phyloP scores from a whole-genome alignment of 148 eudicot genomes.

The Simmondsia chinensis region DNA sequence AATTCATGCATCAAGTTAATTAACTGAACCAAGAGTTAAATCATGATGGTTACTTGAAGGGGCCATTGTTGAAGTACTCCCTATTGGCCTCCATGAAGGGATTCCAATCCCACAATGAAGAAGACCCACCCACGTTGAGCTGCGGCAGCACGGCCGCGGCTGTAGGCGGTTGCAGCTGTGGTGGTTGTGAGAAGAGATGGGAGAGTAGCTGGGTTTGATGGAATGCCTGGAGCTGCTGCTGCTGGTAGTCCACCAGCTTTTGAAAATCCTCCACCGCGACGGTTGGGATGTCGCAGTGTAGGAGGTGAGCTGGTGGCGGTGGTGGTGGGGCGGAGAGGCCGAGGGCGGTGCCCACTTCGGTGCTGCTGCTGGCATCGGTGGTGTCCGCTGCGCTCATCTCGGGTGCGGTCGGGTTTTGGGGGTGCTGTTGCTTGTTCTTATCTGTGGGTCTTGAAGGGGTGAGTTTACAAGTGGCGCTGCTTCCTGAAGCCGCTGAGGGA shows the following conservation, averaged over 20 bases:
- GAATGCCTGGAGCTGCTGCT: conserved; percentile 8
- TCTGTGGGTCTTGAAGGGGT: conserved; percentile 3
- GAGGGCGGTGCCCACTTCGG: conserved; percentile 47
- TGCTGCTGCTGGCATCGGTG: conserved; percentile 46
- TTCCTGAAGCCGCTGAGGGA: conserved; percentile 3
- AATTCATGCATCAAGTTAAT: no score
- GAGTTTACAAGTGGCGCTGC: neutral
- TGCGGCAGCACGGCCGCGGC: conserved; percentile 1
- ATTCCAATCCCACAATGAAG: conserved; percentile 67
- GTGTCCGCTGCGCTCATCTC: conserved; percentile 32
- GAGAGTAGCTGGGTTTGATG: conserved; percentile 21
- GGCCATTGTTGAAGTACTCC: conserved; percentile 41
- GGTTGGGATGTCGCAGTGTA: conserved; percentile 11
- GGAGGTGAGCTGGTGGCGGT: conserved; percentile 18
- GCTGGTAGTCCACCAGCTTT: conserved; percentile 44
- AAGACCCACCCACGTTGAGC: conserved; percentile 9
- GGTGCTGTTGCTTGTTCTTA: conserved; percentile 8
- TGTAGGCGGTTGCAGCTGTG: conserved; percentile 5
- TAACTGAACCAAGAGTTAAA: no score
- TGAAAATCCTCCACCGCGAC: conserved; percentile 47
- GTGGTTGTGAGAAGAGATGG: conserved; percentile 13
- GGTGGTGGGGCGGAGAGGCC: no score
- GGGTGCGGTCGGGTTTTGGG: conserved; percentile 16
- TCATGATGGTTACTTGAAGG: conserved; percentile 69
- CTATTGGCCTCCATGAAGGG: conserved; percentile 33